phyloP scores from a whole-genome alignment of 495 filamentous ascomycete species.

The Geoglossum glabrum region DNA sequence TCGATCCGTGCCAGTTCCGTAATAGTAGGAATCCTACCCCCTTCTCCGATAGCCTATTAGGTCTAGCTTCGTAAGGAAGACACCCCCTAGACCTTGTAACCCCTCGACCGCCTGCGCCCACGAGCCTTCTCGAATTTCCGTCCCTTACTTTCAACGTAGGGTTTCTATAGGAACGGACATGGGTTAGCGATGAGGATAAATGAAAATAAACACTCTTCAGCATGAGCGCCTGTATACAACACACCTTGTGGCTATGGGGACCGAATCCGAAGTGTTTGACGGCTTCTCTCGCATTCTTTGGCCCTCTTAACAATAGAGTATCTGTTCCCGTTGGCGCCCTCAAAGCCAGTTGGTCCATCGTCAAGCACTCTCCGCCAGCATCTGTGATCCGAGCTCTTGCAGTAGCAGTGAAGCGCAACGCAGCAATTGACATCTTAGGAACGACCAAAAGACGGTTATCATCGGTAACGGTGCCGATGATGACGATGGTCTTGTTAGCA shows the following conservation, averaged over 20 bases:
- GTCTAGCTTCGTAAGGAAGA: not conserved
- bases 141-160: slow-evolving; percentile 91
- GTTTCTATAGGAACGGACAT: slow-evolving; percentile 39
- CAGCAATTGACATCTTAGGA: slow-evolving; percentile 81
- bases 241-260: slow-evolving; percentile 88
- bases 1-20: not conserved
- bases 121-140: slow-evolving; percentile 97
- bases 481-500: slow-evolving; percentile 75
- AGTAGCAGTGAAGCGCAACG: slow-evolving; percentile 86
- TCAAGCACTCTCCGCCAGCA: slow-evolving; percentile 84
- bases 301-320: slow-evolving; percentile 83
- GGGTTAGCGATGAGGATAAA: not conserved
- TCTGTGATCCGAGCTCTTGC: slow-evolving; percentile 81
- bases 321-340: slow-evolving; percentile 84
- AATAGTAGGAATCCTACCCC: not conserved
- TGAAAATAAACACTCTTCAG: not conserved
- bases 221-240: slow-evolving; percentile 12
- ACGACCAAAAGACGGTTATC: slow-evolving; percentile 79
- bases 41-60: too few relatives aligned
- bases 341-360: slow-evolving; percentile 87
- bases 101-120: slow-evolving; percentile 85
- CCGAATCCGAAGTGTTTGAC: slow-evolving; percentile 98
- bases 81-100: slow-evolving; percentile 88
- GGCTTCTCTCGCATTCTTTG: slow-evolving; percentile 92
- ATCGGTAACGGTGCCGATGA: slow-evolving; percentile 87